phyloP scores from a whole-genome alignment of 768 basidiomycete species.

The Termitomyces sp. region DNA sequence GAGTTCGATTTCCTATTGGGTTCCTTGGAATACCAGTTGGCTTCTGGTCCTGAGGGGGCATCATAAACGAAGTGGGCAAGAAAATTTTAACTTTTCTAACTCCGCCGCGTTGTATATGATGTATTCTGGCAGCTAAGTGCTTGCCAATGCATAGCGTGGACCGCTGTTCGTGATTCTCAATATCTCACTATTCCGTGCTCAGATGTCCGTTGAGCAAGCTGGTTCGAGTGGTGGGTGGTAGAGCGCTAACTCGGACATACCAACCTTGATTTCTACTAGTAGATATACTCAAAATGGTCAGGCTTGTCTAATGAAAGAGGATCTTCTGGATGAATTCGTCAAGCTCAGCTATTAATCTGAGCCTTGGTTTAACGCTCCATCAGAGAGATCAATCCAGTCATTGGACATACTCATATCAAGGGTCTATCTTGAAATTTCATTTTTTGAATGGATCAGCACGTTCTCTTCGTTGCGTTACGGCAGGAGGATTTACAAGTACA shows the following conservation, averaged over 20 bases:
- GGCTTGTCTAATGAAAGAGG: neutral
- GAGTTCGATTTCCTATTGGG: constrained; percentile 21
- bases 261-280: neutral
- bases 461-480: neutral
- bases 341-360: neutral
- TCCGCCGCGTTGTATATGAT: neutral
- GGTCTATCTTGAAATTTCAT: neutral
- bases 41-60: constrained; percentile 4
- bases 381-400: neutral
- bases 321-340: neutral
- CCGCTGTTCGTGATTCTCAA: too few species aligned
- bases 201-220: too few species aligned
- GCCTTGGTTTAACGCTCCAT: neutral
- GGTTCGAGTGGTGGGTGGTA: too few species aligned
- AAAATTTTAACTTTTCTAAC: neutral
- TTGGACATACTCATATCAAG: neutral
- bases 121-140: too few species aligned
- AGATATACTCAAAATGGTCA: neutral
- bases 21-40: constrained; percentile 12
- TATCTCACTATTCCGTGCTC: too few species aligned
- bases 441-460: neutral
- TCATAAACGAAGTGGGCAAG: neutral
- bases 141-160: too few species aligned
- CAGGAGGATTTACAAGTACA: neutral
- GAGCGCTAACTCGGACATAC: too few species aligned